Conservation (phyloP, 768 basidiomycete genomes). For the Lactifluus hygrophoroides region DNA sequence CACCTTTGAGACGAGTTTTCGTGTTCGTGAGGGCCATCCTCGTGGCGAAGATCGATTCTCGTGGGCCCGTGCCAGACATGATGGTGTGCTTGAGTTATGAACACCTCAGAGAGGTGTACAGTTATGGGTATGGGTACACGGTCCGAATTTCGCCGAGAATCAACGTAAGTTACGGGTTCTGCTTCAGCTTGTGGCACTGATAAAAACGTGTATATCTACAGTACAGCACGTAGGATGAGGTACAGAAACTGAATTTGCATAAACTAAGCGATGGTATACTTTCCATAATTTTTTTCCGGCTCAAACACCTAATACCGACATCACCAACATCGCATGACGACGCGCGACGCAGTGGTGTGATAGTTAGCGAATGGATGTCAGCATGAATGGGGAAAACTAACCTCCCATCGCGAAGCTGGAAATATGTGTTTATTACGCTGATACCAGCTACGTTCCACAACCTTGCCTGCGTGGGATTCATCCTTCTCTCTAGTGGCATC, state of each 20-base stretch:
- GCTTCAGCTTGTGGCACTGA: too few species aligned
- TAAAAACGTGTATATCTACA: too few species aligned
- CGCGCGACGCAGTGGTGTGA: neutral
- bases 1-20: constrained; percentile 80
- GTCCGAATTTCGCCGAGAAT: neutral
- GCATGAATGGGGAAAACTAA: constrained; percentile 29
- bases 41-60: constrained; percentile 94
- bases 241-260: neutral
- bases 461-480: constrained; percentile 97
- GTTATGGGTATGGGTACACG: neutral
- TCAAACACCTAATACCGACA: constrained; percentile 64
- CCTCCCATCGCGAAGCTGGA: constrained; percentile 95
- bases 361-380: neutral
- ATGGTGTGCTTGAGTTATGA: constrained; percentile 9
- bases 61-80: constrained; percentile 86
- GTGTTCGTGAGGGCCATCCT: constrained; percentile 96
- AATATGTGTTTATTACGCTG: constrained; percentile 97
- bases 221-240: too few species aligned
- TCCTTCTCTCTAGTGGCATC: constrained; percentile 97
- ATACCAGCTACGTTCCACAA: constrained; percentile 94
- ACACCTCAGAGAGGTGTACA: too few species aligned
- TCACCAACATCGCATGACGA: too few species aligned
- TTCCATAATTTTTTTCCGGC: constrained; percentile 88
- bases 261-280: constrained; percentile 65
- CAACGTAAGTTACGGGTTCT: too few species aligned